These are phyloP conservation scores for Agrocybe chaxingu DNA, from an alignment of 768 basidiomycete species.

Conservation along the genomic window DNA sequence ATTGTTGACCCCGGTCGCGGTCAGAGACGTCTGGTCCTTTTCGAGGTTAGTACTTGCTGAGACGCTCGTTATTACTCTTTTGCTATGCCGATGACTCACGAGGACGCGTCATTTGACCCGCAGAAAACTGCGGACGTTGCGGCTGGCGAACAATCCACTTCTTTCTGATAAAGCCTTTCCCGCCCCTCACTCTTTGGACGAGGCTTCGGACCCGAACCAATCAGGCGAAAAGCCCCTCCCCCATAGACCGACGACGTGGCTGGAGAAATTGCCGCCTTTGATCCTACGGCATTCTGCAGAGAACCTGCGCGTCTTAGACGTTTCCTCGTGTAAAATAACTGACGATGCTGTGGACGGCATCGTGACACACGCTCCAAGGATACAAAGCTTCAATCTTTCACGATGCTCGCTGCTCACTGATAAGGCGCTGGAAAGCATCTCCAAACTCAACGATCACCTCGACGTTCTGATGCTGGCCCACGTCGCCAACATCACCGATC, in stretches of 20 bases:
- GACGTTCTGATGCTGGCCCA: constrained; percentile 82
- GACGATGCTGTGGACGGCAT: constrained; percentile 78
- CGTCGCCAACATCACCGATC: constrained; percentile 77
- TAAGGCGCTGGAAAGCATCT: constrained; percentile 61
- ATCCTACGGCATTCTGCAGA: constrained; percentile 64
- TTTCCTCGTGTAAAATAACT: constrained; percentile 72
- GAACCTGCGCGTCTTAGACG: constrained; percentile 74
- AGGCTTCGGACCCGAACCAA: constrained; percentile 16
- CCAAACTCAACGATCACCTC: constrained; percentile 68
- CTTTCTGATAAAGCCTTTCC: constrained; percentile 84
- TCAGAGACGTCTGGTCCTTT: constrained; percentile 81
- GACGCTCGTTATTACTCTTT: not conserved
- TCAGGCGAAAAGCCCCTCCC: constrained; percentile 48
- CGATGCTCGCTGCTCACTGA: constrained; percentile 80
- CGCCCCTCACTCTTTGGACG: constrained; percentile 31
- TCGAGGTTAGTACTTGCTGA: constrained; percentile 43
- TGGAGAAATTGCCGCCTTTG: constrained; percentile 61
- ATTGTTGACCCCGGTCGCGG: constrained; percentile 61
- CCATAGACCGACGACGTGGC: constrained; percentile 54
- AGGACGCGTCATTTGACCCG: not conserved
- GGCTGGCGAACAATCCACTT: constrained; percentile 72
- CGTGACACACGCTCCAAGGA: constrained; percentile 67
- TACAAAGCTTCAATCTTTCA: constrained; percentile 74
- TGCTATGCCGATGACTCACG: not conserved
- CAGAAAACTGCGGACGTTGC: constrained; percentile 71